Evolutionary conservation across 495 filamentous ascomycete species (phyloP).

Genomic region (Trichoderma gamsii): DNA sequence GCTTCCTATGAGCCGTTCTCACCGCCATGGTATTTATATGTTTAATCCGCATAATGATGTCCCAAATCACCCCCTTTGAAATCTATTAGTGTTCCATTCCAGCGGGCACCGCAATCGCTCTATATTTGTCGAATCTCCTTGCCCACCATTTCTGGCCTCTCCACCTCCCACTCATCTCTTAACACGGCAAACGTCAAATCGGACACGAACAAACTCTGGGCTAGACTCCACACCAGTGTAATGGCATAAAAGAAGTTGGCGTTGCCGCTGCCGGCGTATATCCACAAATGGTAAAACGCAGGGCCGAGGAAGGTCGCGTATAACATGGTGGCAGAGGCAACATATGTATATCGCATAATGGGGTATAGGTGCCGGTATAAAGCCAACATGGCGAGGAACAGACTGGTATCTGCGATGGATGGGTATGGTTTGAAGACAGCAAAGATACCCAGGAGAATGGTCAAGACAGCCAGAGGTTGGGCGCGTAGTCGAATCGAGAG

Average conservation of each 20-base stretch:
- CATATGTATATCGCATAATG: constrained; percentile 88
- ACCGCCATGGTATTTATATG: not conserved
- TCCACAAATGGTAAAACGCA: constrained; percentile 96
- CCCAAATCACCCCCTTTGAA: not conserved
- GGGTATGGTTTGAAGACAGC: constrained; percentile 95
- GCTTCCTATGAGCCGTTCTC: not conserved
- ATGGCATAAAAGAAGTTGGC: constrained; percentile 99
- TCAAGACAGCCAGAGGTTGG: constrained; percentile 81
- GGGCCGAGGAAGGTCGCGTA: constrained; percentile 87
- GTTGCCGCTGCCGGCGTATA: constrained; percentile 95
- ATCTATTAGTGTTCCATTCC: not conserved
- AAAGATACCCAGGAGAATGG: constrained; percentile 77
- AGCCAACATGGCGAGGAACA: constrained; percentile 77
- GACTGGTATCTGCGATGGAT: constrained; percentile 75
- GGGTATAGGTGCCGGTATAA: constrained; percentile 94
- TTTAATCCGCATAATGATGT: not conserved
- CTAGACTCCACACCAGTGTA: constrained; percentile 93
- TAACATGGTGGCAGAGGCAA: constrained; percentile 70
- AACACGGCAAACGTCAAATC: constrained; percentile 84
- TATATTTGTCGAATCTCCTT: constrained; percentile 83
- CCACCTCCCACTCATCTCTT: constrained; percentile 89
- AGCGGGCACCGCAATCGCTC: not conserved
- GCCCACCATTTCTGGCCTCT: constrained; percentile 81
- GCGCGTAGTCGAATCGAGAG: constrained; percentile 69
- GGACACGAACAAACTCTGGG: constrained; percentile 67